Evolutionary conservation across 2,329 filamentous ascomycete genomes (phyloP).

Genomic region (Scedosporium aurantiacum): DNA sequence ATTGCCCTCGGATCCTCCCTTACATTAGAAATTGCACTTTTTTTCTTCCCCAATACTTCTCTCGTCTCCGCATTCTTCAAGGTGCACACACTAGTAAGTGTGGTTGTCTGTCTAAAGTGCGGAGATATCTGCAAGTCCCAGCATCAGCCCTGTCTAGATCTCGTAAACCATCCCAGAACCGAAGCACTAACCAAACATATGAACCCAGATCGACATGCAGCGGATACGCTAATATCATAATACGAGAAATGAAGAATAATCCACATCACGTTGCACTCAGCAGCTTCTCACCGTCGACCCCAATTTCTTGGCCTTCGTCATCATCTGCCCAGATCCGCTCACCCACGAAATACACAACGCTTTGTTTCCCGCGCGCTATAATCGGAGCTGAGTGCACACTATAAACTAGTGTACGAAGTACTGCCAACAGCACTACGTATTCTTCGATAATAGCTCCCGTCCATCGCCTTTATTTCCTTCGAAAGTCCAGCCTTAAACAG

Average conservation of each 20-base stretch:
- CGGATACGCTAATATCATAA: not conserved
- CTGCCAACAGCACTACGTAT: too few species aligned
- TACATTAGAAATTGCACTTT: not conserved
- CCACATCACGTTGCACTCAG: not conserved
- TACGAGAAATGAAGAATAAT: not conserved
- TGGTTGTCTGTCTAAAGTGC: not conserved
- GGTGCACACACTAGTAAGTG: too few species aligned
- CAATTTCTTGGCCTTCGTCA: not conserved
- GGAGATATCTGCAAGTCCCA: not conserved
- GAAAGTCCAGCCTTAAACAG: too few species aligned
- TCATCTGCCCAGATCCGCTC: not conserved
- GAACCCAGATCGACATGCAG: too few species aligned
- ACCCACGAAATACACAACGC: too few species aligned
- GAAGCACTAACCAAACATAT: too few species aligned
- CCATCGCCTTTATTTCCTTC: too few species aligned
- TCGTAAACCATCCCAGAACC: too few species aligned
- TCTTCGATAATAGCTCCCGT: too few species aligned
- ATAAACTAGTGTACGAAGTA: too few species aligned
- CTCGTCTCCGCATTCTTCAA: not conserved
- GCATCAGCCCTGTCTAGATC: too few species aligned
- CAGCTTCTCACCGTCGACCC: not conserved
- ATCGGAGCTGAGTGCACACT: not conserved
- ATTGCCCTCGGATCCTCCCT: not conserved
- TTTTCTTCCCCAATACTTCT: not conserved
- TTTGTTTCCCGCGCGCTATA: not conserved